phyloP scores from a whole-genome alignment of 192 early-diverging fungal genomes.

The Cetraspora pellucida region DNA sequence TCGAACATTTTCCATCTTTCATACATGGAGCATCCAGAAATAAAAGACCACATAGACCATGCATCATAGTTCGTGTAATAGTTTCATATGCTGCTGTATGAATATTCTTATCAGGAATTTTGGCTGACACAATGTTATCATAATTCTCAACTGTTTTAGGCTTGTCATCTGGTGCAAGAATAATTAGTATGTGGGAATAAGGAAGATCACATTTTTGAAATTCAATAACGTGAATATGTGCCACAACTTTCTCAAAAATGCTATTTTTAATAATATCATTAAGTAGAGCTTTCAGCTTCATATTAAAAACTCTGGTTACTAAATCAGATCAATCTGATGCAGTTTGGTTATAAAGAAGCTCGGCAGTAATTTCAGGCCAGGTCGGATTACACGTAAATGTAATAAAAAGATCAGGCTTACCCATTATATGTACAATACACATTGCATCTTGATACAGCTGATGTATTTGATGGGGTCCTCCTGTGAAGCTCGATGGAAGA shows the following conservation, averaged over 20 bases:
- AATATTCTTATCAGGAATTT: constrained; percentile 35
- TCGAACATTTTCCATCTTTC: constrained; percentile 38
- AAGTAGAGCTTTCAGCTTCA: constrained; percentile 33
- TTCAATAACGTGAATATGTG: not conserved
- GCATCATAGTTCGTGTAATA: constrained; percentile 28
- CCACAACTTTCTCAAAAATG: constrained; percentile 36
- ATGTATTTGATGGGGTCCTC: constrained; percentile 32
- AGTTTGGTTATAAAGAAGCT: constrained; percentile 15
- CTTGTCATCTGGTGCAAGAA: constrained; percentile 32
- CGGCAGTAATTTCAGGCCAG: constrained; percentile 35
- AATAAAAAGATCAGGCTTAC: constrained; percentile 46
- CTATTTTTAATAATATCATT: constrained; percentile 27
- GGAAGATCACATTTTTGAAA: constrained; percentile 48
- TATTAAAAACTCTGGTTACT: constrained; percentile 24
- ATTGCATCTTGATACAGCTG: constrained; percentile 37
- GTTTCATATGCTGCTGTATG: constrained; percentile 19
- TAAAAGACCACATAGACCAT: constrained; percentile 37
- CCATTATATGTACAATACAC: constrained; percentile 32
- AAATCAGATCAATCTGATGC: constrained; percentile 36
- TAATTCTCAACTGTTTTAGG: constrained; percentile 23
- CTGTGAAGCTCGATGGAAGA: constrained; percentile 24
- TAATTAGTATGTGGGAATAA: constrained; percentile 44
- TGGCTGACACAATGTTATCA: constrained; percentile 37
- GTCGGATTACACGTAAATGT: constrained; percentile 42
- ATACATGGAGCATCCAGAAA: constrained; percentile 38